Evolutionary conservation across 768 basidiomycete genomes (phyloP).

Genomic region (Lactarius sanguifluus): DNA sequence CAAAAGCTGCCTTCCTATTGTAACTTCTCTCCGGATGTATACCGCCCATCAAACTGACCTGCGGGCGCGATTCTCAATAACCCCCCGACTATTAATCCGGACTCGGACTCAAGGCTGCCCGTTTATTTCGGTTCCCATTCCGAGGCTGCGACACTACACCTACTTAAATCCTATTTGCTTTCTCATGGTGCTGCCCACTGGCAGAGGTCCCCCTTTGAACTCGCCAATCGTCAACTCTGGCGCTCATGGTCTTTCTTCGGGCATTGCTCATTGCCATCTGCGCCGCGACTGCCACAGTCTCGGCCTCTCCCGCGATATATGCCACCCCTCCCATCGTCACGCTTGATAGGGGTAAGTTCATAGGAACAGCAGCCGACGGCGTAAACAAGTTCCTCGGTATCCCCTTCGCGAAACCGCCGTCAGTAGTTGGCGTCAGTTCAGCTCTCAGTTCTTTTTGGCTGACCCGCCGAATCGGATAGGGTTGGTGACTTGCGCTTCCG

Average conservation of each 20-base stretch:
- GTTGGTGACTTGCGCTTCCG: conserved; percentile 40
- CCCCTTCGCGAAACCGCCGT: conserved; percentile 44
- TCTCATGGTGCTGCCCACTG: background rate
- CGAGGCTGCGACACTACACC: background rate
- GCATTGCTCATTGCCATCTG: background rate
- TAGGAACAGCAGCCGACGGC: conserved; percentile 32
- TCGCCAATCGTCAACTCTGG: background rate
- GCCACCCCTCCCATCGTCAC: conserved; percentile 27
- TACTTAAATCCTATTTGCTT: background rate
- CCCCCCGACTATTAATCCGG: no score
- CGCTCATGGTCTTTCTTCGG: background rate
- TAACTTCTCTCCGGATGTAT: no score
- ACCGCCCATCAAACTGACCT: no score
- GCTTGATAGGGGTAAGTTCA: conserved; percentile 36
- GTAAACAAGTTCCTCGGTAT: conserved; percentile 41
- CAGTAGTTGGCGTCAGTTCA: conserved; percentile 18
- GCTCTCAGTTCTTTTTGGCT: background rate
- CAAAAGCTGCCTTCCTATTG: no score
- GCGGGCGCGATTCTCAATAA: no score
- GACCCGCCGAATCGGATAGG: conserved; percentile 28
- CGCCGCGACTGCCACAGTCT: background rate
- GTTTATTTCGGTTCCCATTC: background rate
- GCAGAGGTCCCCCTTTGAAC: background rate
- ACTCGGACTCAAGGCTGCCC: no score
- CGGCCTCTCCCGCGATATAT: background rate